Percentiles rank a stretch among this genome's conserved stretches.
Evolutionary conservation across 176 grass and related monocot species (phyloP).

Genomic region (Ananas comosus): DNA sequence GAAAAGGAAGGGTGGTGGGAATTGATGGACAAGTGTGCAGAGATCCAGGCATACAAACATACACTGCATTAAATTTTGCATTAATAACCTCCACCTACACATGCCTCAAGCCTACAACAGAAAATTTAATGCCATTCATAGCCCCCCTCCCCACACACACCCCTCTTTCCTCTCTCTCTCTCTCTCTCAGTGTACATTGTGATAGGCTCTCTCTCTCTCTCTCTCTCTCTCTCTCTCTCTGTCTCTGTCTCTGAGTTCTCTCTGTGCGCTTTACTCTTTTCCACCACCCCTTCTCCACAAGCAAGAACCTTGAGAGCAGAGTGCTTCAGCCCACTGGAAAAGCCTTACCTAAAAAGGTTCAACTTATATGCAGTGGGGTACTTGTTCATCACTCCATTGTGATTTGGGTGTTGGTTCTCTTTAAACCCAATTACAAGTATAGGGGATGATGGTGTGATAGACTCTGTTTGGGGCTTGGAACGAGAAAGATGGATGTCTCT

Average conservation of each 20-base stretch:
- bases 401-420: too few species aligned
- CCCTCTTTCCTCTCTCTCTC: slow-evolving; percentile 26
- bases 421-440: too few species aligned
- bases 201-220: background rate
- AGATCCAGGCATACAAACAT: slow-evolving; percentile 46
- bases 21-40: slow-evolving; percentile 41
- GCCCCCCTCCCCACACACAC: background rate
- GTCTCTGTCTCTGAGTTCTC: background rate
- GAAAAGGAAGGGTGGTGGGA: slow-evolving; percentile 14
- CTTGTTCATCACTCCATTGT: too few species aligned
- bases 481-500: background rate
- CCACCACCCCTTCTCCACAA: too few species aligned
- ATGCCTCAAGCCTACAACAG: slow-evolving; percentile 34
- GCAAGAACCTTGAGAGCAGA: too few species aligned
- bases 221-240: slow-evolving; percentile 15
- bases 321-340: too few species aligned
- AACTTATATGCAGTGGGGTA: too few species aligned
- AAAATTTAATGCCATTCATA: slow-evolving; percentile 28
- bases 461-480: too few species aligned
- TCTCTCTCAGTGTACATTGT: background rate
- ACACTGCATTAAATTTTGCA: slow-evolving; percentile 46
- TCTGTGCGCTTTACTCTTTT: background rate
- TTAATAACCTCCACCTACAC: slow-evolving; percentile 47
- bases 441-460: too few species aligned
- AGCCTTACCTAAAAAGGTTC: too few species aligned